Conservation (phyloP, 2,329 filamentous ascomycete species). For the Cladophialophora exuberans region DNA sequence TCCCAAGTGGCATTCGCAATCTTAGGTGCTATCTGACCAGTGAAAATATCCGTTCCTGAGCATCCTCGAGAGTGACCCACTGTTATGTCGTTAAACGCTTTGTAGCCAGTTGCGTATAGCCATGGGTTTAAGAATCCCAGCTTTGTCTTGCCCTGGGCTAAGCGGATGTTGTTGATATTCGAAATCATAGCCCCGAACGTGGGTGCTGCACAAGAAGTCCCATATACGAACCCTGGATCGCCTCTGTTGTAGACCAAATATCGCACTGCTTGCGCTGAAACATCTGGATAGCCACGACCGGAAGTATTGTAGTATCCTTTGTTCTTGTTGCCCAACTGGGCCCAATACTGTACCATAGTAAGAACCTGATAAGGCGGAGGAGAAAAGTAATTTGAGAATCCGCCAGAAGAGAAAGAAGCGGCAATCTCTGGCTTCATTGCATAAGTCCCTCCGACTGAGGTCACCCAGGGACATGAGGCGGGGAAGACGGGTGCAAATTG, state of each 20-base stretch:
- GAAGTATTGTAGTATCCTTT: slow-evolving; percentile 52
- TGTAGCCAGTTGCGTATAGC: slow-evolving; percentile 54
- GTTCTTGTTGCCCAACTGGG: slow-evolving; percentile 45
- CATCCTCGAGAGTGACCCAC: slow-evolving; percentile 53
- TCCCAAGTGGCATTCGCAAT: slow-evolving; percentile 56
- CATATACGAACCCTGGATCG: background rate
- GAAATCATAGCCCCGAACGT: slow-evolving; percentile 65
- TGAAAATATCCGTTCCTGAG: slow-evolving; percentile 42
- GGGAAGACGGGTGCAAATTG: slow-evolving; percentile 60
- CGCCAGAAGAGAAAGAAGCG: slow-evolving; percentile 55
- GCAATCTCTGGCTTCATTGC: slow-evolving; percentile 57
- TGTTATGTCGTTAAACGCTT: slow-evolving; percentile 54
- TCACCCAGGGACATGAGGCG: slow-evolving; percentile 65
- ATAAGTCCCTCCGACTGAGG: slow-evolving; percentile 63
- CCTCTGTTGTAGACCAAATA: slow-evolving; percentile 48
- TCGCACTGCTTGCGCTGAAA: slow-evolving; percentile 59
- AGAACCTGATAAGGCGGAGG: slow-evolving; percentile 51
- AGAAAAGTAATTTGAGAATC: slow-evolving; percentile 56
- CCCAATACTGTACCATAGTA: slow-evolving; percentile 50
- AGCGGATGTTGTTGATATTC: slow-evolving; percentile 65
- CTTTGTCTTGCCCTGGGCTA: slow-evolving; percentile 56
- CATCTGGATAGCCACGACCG: slow-evolving; percentile 65
- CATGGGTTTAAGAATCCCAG: slow-evolving; percentile 67
- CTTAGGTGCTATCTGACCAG: slow-evolving; percentile 41
- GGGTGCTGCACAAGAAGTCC: slow-evolving; percentile 53